Base-by-base conservation (phyloP, 2,329 filamentous ascomycete species). In the Diplodia sapinea region DNA sequence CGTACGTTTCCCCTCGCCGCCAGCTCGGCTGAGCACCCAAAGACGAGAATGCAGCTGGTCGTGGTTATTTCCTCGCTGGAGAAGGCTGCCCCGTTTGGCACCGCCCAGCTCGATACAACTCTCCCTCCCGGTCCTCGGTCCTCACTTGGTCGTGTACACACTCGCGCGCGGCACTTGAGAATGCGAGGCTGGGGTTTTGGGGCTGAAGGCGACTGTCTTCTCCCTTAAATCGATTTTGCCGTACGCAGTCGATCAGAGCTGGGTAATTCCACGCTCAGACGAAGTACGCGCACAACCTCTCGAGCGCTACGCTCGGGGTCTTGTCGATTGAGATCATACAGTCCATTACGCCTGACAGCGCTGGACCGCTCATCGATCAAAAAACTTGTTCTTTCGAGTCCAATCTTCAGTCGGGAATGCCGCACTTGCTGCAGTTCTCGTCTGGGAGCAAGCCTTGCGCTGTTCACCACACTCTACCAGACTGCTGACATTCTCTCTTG, bases 401-500 rank as follows among this genome's bases (percentile, higher is more conserved):
- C 88, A 87, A 87, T 75, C 71, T 76, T 90, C 91, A 87, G 88
- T 88, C 85, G 90, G 94, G 91, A 95, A 95, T 94, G 91, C 89
- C 88, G 92, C 91, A 83, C 85, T 89, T 87, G 91, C 91, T 90
- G 91, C 93, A 96, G 84, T 96, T 96, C 92, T 93, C 88, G 86
- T 89, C 89, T 89, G 88, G 90, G 91, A 91, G 91, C 88, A 89
- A 86, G 56, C 50, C 31, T 66, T 54, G 47, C 29, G 40, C 57
- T 62, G 57, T 43, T 62, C 57, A 62, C 57, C 92, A 89, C 92
- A 11, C 17, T 38, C 26, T 38, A 29, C 59, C 66, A 68, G 66
- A 49, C 66, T 68, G 91, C 89, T 92, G 82, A 88, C 82, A 78
- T 81, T 70, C 70, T 69, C 36, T 51, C 66, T 71, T 67, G 65